Base-by-base conservation (phyloP, 1,139 yeast genomes). In the Pneumocystis canis region DNA sequence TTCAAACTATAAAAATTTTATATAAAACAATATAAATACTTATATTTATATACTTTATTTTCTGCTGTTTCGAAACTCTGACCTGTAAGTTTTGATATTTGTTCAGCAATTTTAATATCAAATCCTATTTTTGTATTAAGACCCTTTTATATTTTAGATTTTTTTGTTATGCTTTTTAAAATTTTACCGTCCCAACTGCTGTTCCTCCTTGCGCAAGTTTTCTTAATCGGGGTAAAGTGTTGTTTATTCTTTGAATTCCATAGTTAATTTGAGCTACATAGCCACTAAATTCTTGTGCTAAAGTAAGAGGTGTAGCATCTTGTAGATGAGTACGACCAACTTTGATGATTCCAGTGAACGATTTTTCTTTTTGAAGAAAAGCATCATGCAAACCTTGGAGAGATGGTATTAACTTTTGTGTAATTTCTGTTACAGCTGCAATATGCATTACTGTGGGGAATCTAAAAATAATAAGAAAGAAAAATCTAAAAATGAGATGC, bases 291-390 rank as follows among this genome's bases (percentile, higher is more conserved):
- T 92, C 98, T 78, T 92, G 98, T 68, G 98, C 98, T 69, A 92
- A 80, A 65, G 98, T 94, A 74, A 92, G 82, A 56, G 98, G 98
- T 62, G 98, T 92, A 64, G 98, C 98, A 75, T 92, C 98, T 79
- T 92, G 98, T 74, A 92, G 81, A 76, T 92, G 98, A 65, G 98
- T 92, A 81, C 98, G 88, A 73, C 98, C 98, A 73, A 92, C 94
- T 80, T 92, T 92, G 79, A 92, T 90, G 76, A 92, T 92, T 73
- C 84, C 82, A 67, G 78, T 76, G 74, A 92, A 92, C 78, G 90
- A 97, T 63, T 85, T 83, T 60, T 90, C 74, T 79, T 92, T 92
- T 67, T 76, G 80, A 65, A 82, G 81, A 69, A 94, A 78, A 33
- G 96, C 80, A 71, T 85, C 88, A 76, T 87, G 87, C 72, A 92